These are phyloP conservation scores for Domatiomyces globalis DNA, from an alignment of 2,329 filamentous ascomycete genomes.

Conservation along the genomic window DNA sequence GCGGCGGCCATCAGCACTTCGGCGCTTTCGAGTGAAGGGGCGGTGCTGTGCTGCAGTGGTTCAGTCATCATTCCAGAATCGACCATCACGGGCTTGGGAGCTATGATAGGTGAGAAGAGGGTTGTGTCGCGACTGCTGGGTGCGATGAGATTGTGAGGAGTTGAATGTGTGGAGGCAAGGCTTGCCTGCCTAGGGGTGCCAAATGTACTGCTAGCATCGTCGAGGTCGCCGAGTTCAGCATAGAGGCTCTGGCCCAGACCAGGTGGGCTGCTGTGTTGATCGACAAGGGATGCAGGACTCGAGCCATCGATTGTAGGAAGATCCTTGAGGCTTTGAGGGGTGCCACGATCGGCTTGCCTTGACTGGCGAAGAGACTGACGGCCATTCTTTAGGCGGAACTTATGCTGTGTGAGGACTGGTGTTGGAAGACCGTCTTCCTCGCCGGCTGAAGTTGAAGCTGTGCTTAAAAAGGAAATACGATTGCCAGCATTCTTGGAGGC, in stretches of 20 bases:
- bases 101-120: slow-evolving; percentile 2
- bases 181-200: slow-evolving; percentile 26
- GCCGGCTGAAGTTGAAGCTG: slow-evolving; percentile 70
- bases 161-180: slow-evolving; percentile 25
- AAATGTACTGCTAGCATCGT: slow-evolving; percentile 56
- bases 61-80: slow-evolving; percentile 52
- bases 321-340: slow-evolving; percentile 27
- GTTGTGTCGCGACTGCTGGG: slow-evolving; percentile 7
- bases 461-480: slow-evolving; percentile 65
- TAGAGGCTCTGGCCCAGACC: slow-evolving; percentile 64
- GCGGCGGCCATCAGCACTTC: not conserved
- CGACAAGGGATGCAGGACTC: slow-evolving; percentile 38
- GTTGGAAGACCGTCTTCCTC: slow-evolving; percentile 56
- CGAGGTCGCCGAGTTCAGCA: slow-evolving; percentile 74
- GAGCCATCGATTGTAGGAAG: slow-evolving; percentile 31
- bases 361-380: slow-evolving; percentile 50
- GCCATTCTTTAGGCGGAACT: slow-evolving; percentile 57
- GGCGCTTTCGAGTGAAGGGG: not conserved
- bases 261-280: slow-evolving; percentile 30
- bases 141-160: slow-evolving; percentile 19
- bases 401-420: slow-evolving; percentile 48
- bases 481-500: slow-evolving; percentile 37
- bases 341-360: slow-evolving; percentile 31
- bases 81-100: slow-evolving; percentile 35
- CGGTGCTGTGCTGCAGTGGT: slow-evolving; percentile 33